Evolutionary conservation across 139 green algal genomes (phyloP), one percentile per base, ranked within the genome.

Genomic region (Edaphochlamys debaryana): DNA sequence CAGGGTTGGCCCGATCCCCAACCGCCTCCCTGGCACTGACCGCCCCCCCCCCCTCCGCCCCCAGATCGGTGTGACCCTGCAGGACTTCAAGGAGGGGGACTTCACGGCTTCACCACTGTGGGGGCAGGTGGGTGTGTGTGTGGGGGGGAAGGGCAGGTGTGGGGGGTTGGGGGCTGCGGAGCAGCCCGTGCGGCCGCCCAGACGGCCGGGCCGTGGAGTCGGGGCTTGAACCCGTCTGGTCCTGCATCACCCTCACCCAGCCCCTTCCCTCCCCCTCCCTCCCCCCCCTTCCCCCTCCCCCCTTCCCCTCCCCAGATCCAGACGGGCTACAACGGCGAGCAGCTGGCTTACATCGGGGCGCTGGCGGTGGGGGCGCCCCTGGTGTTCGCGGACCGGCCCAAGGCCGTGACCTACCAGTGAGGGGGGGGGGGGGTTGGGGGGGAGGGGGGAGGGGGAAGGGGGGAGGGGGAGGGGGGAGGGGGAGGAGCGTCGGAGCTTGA

Each of bases 291-390:
- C n/a, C n/a, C n/a, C n/a, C n/a, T n/a, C n/a, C n/a, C n/a, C n/a
- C n/a, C n/a, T n/a, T n/a, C n/a, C n/a, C n/a, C n/a, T n/a, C 22
- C 54, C 23, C 71, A 89, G 80, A 75, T 85, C 19, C 45, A 79
- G 36, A 2, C 42, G 1, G 52, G 85, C n/a, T 92, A 93, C 52
- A 91, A 88, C 41, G 93, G 92, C 32, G 94, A 97, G 83, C 92
- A 95, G 84, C 85, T 97, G 52, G 94, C 91, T 1, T 96, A 97
- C 85, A 88, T 97, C 36, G 92, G 92, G 19, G 94, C 94, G 0
- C 87, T 97, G 37, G 71, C 90, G 0, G 89, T 71, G 6, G 91
- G 83, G 11, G 81, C 94, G 0, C 67, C 82, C n/a, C 79, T 97
- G 20, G 78, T 97, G 62, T 93, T 95, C 79, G 94, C 88, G 2